These are phyloP conservation scores for Fusarium sp. DNA, from an alignment of 2,329 filamentous ascomycete species.

Conservation along the genomic window DNA sequence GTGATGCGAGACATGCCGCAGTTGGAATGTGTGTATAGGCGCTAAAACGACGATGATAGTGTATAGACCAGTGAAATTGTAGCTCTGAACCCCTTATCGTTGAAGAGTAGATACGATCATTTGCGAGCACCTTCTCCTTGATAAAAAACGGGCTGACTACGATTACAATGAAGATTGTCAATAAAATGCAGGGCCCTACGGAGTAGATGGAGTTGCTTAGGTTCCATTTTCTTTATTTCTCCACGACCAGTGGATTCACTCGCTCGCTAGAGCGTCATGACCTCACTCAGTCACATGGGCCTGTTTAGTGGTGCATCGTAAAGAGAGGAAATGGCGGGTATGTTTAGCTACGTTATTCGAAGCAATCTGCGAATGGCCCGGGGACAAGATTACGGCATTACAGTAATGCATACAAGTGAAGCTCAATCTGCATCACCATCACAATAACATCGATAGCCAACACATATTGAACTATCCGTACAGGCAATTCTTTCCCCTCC, in stretches of 20 bases:
- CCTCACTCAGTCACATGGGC: constrained; percentile 27
- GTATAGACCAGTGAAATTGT: background rate
- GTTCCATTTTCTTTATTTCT: constrained; percentile 18
- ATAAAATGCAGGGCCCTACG: background rate
- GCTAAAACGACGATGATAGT: background rate
- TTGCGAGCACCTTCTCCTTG: background rate
- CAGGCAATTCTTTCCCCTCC: constrained; percentile 15
- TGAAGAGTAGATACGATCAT: background rate
- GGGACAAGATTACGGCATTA: background rate
- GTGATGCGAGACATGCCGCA: constrained; percentile 39
- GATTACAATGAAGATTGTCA: background rate
- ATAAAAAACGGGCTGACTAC: constrained; percentile 3
- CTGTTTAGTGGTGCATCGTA: background rate
- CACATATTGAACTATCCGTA: background rate
- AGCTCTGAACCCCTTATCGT: background rate
- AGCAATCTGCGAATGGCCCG: background rate
- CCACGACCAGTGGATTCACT: constrained; percentile 6
- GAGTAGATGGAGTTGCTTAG: constrained; percentile 21
- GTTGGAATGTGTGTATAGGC: constrained; percentile 12
- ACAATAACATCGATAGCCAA: background rate
- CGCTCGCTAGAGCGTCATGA: constrained; percentile 29
- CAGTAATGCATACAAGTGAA: background rate
- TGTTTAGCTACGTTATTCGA: background rate
- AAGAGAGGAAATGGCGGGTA: background rate
- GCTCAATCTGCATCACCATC: background rate